These are phyloP conservation scores for Beauveria asiatica DNA, from an alignment of 2,329 filamentous ascomycete genomes.

Conservation along the genomic window DNA sequence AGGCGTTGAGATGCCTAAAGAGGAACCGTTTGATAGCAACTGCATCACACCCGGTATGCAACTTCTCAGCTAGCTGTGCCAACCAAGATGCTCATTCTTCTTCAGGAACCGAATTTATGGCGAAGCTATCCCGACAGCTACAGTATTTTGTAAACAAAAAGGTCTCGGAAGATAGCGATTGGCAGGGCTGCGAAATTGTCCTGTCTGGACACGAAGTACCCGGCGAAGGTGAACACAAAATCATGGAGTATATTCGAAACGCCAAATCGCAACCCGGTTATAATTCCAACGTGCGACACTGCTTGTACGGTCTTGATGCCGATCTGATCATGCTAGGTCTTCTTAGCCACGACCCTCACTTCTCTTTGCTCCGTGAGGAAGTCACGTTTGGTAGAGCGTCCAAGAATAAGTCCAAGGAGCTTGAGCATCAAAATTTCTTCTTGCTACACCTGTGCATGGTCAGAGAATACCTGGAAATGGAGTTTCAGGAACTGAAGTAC, in stretches of 20 bases:
- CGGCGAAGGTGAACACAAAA: slow-evolving; percentile 97
- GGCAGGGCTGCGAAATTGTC: slow-evolving; percentile 94
- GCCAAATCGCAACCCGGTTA: slow-evolving; percentile 93
- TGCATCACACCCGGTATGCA: slow-evolving; percentile 80
- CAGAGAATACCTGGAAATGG: slow-evolving; percentile 89
- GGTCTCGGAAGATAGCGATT: slow-evolving; percentile 90
- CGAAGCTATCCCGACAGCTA: slow-evolving; percentile 83
- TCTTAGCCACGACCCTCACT: slow-evolving; percentile 95
- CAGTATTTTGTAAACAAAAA: slow-evolving; percentile 99
- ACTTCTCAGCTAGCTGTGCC: neutral
- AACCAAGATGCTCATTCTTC: neutral
- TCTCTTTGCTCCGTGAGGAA: slow-evolving; percentile 92
- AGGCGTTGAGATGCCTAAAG: slow-evolving; percentile 87
- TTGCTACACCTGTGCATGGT: slow-evolving; percentile 96
- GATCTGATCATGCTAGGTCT: slow-evolving; percentile 98
- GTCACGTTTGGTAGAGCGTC: slow-evolving; percentile 90
- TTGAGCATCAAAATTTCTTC: slow-evolving; percentile 98
- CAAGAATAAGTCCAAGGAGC: slow-evolving; percentile 84
- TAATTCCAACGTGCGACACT: slow-evolving; percentile 88
- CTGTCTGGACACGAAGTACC: slow-evolving; percentile 96
- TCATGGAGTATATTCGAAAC: slow-evolving; percentile 99
- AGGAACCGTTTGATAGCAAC: slow-evolving; percentile 96
- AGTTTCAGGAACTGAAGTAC: slow-evolving; percentile 86
- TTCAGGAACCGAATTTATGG: slow-evolving; percentile 84
- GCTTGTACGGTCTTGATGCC: slow-evolving; percentile 92